Evolutionary conservation across 805 yeast genomes (phyloP).

Genomic region (Candida bentonensis): DNA sequence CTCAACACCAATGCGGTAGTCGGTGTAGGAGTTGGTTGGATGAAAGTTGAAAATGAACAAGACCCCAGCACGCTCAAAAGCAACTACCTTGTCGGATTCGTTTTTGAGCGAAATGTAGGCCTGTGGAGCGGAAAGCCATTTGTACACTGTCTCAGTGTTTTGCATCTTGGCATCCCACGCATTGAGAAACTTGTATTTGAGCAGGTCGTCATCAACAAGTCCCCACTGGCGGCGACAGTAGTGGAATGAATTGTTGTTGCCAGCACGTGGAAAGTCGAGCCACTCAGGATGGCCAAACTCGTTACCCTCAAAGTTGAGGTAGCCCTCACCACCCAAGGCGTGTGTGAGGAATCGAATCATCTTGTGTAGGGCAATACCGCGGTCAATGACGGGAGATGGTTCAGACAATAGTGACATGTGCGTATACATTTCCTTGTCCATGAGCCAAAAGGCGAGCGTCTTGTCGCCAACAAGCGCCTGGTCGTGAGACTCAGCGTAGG

Average conservation of each 20-base stretch:
- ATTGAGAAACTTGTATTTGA: constrained; percentile 67
- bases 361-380: constrained; percentile 86
- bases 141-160: constrained; percentile 49
- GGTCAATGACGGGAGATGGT: constrained; percentile 63
- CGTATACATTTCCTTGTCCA: constrained; percentile 98
- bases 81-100: constrained; percentile 79
- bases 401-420: constrained; percentile 73
- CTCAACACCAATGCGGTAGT: constrained; percentile 85
- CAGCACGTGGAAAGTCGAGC: constrained; percentile 91
- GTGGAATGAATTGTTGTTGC: constrained; percentile 77
- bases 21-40: constrained; percentile 68
- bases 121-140: constrained; percentile 58
- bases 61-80: constrained; percentile 75
- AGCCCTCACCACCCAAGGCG: constrained; percentile 93
- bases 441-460: constrained; percentile 91
- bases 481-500: constrained; percentile 91
- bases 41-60: constrained; percentile 84
- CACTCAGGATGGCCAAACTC: constrained; percentile 99
- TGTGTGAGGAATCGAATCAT: constrained; percentile 80
- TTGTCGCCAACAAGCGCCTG: constrained; percentile 97
- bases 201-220: constrained; percentile 60
- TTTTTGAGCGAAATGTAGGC: constrained; percentile 83
- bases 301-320: constrained; percentile 90
- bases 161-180: constrained; percentile 83
- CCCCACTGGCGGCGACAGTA: constrained; percentile 94